A percentile compares a stretch with the other conserved stretches of the same genome.
phyloP scores from a whole-genome alignment of 2,329 filamentous ascomycete genomes.

The Camptophora hylomeconis region DNA sequence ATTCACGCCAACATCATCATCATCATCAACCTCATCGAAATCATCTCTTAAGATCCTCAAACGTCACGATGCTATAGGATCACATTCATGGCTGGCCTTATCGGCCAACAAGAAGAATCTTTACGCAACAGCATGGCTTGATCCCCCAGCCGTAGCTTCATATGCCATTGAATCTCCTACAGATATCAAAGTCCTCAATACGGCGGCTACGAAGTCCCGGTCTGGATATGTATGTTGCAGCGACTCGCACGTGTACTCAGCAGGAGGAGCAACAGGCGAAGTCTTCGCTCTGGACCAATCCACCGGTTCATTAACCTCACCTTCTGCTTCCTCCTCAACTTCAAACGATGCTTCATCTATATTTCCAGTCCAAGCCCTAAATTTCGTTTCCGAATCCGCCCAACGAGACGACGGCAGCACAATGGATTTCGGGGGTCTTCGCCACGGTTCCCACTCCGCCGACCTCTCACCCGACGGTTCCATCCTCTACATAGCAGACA shows the following conservation, averaged over 20 bases:
- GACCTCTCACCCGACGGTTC: constrained; percentile 17
- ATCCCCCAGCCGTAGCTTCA: constrained; percentile 14
- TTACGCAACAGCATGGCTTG: constrained; percentile 18
- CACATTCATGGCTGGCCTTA: constrained; percentile 18
- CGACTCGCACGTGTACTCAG: constrained; percentile 13
- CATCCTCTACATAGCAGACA: constrained; percentile 19
- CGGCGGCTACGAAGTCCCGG: constrained; percentile 11
- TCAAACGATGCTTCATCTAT: background rate
- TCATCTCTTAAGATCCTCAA: constrained; percentile 11
- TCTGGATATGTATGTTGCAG: constrained; percentile 17
- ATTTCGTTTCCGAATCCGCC: constrained; percentile 11
- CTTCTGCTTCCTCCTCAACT: background rate
- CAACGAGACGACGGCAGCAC: constrained; percentile 15
- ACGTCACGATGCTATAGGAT: constrained; percentile 14
- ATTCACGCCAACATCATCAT: constrained; percentile 12
- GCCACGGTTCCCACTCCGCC: constrained; percentile 18
- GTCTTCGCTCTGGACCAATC: constrained; percentile 15
- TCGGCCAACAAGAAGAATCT: constrained; percentile 10
- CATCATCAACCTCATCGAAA: constrained; percentile 3
- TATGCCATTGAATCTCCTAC: constrained; percentile 15
- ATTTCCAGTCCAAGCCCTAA: constrained; percentile 12
- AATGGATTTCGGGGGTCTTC: constrained; percentile 18
- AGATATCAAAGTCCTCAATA: constrained; percentile 12
- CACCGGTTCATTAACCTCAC: constrained; percentile 8
- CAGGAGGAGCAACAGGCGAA: constrained; percentile 17